Evolutionary conservation across 2,329 filamentous ascomycete genomes (phyloP), one percentile per base, ranked within the genome.

Genomic region (Lasiodiplodia hormozganensis): DNA sequence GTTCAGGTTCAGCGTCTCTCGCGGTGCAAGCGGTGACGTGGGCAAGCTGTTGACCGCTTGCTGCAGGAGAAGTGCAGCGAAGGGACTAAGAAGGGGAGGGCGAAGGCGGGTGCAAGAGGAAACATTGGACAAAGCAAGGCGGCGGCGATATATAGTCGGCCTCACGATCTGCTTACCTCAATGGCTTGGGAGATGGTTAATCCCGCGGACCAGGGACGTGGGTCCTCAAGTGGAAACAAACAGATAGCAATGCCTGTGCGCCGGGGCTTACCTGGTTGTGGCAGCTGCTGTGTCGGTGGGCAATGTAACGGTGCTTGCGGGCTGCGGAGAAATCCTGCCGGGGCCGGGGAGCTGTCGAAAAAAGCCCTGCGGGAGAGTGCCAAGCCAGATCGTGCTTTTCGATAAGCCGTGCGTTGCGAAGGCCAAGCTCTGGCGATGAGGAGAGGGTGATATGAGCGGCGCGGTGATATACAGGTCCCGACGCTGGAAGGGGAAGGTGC

Each of bases 111-210:
- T 31, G 31, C 43, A 11, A 14, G 28, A 64, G 40, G 16, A 18
- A 21, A 10, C n/a, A 49, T 23, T 36, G 28, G 60, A 31, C 47
- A 11, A 34, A 16, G 40, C 58, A 49, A 25, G 58, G 58, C 58
- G 25, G 18, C 40, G 58, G 60, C 28, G 38, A 64, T 64, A 64
- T 64, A 64, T 64, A 64, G n/a, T 34, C 25, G 23, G 58, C 8
- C 58, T 62, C 23, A 18, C 57, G 25, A n/a, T 62, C 58, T 52
- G 60, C 60, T 64, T 64, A 64, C 60, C 60, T 64, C 47, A 52
- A 64, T 52, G 18, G 31, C 47, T 11, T 23, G 21, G 31, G 16
- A 5, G 28, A 51, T 52, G 60, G 43, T 3, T 52, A 64, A 64
- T 64, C 60, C 60, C 60, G 60, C 43, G 28, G 60, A 52, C 60